A percentile compares a stretch with the other conserved stretches of the same genome.
Evolutionary conservation across 202 grass and related monocot genomes (phyloP).

Genomic region (Dendrocalamus latiflorus): DNA sequence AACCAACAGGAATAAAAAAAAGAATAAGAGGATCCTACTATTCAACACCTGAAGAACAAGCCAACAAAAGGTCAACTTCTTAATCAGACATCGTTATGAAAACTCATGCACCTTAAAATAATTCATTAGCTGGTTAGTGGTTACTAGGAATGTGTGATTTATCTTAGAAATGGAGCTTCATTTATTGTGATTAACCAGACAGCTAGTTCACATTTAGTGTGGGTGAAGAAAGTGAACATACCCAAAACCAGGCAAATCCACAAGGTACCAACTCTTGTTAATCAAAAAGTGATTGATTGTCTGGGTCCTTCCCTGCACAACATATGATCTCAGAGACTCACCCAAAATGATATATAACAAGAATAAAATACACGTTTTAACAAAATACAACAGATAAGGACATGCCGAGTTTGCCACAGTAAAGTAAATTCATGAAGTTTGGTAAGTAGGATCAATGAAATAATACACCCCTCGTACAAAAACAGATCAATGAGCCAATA

Average conservation of each 20-base stretch:
- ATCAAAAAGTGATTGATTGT: conserved; percentile 95
- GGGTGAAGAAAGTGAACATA: conserved; percentile 34
- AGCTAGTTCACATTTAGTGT: not conserved
- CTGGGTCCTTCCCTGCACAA: conserved; percentile 84
- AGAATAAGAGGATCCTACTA: too few relatives aligned
- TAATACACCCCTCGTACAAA: not conserved
- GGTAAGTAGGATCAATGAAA: not conserved
- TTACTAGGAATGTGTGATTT: not conserved
- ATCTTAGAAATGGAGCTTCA: not conserved
- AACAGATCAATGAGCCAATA: not conserved
- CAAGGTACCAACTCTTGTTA: conserved; percentile 95
- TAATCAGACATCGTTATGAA: not conserved
- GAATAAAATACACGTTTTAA: not conserved
- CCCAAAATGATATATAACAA: not conserved
- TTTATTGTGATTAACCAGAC: not conserved
- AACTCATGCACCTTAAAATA: not conserved
- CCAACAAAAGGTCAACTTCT: not conserved
- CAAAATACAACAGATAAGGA: not conserved
- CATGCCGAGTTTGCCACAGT: not conserved
- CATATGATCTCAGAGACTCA: not conserved
- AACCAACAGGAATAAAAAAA: not conserved
- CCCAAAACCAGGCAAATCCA: conserved; percentile 95
- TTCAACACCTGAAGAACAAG: not conserved
- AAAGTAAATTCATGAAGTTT: conserved; percentile 7
- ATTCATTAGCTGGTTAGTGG: not conserved